Conservation (phyloP, 768 basidiomycete genomes). For the Phaeolepiota aurea region DNA sequence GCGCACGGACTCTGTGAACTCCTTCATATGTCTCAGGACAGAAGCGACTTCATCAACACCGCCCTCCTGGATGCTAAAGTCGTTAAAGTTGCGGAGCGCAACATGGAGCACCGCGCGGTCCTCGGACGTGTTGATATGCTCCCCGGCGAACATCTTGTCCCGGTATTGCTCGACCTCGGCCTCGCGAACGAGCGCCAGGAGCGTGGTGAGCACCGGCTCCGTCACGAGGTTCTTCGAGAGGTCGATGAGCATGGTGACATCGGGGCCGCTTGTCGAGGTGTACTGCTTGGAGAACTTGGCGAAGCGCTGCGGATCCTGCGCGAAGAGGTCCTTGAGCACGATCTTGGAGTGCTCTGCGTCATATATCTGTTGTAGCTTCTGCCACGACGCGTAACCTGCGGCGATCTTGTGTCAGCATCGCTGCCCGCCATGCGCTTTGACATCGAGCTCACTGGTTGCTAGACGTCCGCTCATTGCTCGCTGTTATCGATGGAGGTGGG, state of each 20-base stretch:
- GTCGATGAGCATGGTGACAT: constrained; percentile 83
- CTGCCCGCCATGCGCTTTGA: too few species aligned
- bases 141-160: constrained; percentile 91
- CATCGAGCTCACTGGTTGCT: not conserved
- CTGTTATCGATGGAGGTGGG: too few species aligned
- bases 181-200: constrained; percentile 78
- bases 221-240: constrained; percentile 97
- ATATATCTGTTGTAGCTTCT: constrained; percentile 82
- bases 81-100: constrained; percentile 74
- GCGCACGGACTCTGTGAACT: constrained; percentile 79
- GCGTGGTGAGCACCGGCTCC: constrained; percentile 67
- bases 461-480: not conserved
- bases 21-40: constrained; percentile 87
- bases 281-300: constrained; percentile 76
- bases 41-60: constrained; percentile 77
- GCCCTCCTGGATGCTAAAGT: constrained; percentile 71
- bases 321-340: constrained; percentile 89
- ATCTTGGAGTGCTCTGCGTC: constrained; percentile 64
- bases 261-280: constrained; percentile 52
- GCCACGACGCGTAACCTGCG: constrained; percentile 83
- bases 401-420: too few species aligned
- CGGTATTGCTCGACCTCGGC: constrained; percentile 78
- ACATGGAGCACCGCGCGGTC: constrained; percentile 95
- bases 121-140: constrained; percentile 98
- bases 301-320: constrained; percentile 82